Conservation (phyloP, 345 rosid genomes). For the Eucalyptus curtisii region DNA sequence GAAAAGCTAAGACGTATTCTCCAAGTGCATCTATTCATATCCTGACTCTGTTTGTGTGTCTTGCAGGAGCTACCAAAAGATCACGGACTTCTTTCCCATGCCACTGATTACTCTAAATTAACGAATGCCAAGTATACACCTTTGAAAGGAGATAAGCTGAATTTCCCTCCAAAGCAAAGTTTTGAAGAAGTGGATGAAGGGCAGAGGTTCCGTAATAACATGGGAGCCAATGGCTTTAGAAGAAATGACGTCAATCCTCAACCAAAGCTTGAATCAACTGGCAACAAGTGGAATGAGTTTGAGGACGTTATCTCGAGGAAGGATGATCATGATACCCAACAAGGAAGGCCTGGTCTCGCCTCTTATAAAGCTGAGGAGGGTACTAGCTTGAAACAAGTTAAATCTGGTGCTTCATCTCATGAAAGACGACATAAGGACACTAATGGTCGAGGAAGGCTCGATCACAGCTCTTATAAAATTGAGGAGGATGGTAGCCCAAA, state of each 20-base stretch:
- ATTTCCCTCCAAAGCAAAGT: neutral
- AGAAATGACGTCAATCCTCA: constrained; percentile 14
- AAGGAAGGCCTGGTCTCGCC: constrained; percentile 21
- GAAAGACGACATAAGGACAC: constrained; percentile 14
- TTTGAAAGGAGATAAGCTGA: constrained; percentile 6
- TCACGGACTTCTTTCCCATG: constrained; percentile 5
- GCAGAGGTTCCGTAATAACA: constrained; percentile 6
- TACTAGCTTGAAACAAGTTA: constrained; percentile 18
- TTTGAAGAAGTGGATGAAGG: constrained; percentile 2
- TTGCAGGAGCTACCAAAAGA: constrained; percentile 35
- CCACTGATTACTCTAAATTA: constrained; percentile 16
- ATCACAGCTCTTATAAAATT: constrained; percentile 16
- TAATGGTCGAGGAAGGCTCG: constrained; percentile 19
- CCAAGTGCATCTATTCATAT: neutral
- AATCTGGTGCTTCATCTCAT: constrained; percentile 31
- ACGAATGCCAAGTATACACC: constrained; percentile 12
- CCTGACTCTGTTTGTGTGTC: neutral
- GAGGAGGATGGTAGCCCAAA: constrained; percentile 29
- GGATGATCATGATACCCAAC: constrained; percentile 12
- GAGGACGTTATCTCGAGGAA: constrained; percentile 11
- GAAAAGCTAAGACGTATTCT: neutral
- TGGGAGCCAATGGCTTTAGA: constrained; percentile 10
- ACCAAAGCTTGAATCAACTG: constrained; percentile 6
- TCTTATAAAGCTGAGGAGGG: constrained; percentile 32
- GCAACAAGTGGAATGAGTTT: constrained; percentile 11